Conservation (phyloP, 805 yeast species). For the Babjeviella inositovora region DNA sequence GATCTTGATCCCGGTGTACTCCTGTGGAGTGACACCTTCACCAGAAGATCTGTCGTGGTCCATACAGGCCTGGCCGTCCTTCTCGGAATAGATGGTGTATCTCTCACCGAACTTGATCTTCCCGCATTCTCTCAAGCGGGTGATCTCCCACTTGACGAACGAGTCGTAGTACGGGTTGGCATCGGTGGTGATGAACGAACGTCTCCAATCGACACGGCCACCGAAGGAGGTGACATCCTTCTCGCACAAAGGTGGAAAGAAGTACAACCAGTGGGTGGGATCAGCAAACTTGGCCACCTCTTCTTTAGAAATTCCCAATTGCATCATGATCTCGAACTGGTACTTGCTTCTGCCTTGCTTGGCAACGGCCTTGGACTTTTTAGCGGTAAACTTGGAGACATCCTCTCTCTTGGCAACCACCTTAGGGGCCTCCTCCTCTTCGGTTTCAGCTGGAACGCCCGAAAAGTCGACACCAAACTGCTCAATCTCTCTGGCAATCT, state of each 20-base stretch:
- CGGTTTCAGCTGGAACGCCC: conserved; percentile 48
- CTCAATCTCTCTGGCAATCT: conserved; percentile 84
- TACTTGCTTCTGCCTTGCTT: conserved; percentile 89
- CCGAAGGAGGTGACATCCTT: conserved; percentile 71
- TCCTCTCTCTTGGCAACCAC: conserved; percentile 41
- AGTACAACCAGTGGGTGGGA: conserved; percentile 78
- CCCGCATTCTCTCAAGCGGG: conserved; percentile 65
- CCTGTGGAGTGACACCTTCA: conserved; percentile 95
- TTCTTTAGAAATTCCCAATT: conserved; percentile 72
- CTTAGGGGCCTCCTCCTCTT: conserved; percentile 19
- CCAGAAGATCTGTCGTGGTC: conserved; percentile 97
- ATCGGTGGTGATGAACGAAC: conserved; percentile 90
- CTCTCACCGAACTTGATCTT: conserved; percentile 97
- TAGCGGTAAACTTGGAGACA: conserved; percentile 81
- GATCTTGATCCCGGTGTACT: conserved; percentile 87
- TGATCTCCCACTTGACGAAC: conserved; percentile 94
- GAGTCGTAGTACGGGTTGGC: conserved; percentile 91
- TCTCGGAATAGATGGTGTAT: conserved; percentile 92
- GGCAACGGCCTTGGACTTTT: conserved; percentile 86
- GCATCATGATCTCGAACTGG: conserved; percentile 94
- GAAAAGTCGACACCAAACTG: conserved; percentile 72
- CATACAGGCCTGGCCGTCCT: conserved; percentile 99
- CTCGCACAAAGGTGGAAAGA: conserved; percentile 84
- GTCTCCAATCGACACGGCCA: conserved; percentile 95
- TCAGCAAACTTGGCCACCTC: conserved; percentile 85